Evolutionary conservation across 306 rosid genomes (phyloP), one percentile per base, ranked within the genome.

Genomic region (Benincasa hispida): DNA sequence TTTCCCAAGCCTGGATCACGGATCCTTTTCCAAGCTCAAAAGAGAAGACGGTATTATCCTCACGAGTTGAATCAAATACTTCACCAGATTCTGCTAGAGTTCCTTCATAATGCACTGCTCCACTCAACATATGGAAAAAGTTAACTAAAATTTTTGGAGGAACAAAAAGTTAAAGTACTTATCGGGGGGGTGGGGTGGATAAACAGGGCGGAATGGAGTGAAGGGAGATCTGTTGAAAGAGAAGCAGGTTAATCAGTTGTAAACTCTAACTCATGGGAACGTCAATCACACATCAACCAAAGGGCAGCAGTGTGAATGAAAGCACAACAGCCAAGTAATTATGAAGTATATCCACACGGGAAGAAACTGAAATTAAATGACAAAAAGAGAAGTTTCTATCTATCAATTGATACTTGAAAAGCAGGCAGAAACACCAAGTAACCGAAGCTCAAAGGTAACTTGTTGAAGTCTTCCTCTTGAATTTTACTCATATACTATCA

Each of bases 1-100:
- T 58, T 82, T 94, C 99, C 99, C 99, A 94, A 35, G 96, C 97
- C 87, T 87, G 91, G 85, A 94, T 91, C 47, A 94, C 97, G 82
- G 86, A 74, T 28, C 93, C 97, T 86, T 89, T 90, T 79, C 98
- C 98, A 37, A 94, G 24, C 89, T 94, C 98, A 79, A 94, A 94
- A 51, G 97, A 87, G 97, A 94, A 94, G 37, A 91, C 35, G 8
- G 97, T 85, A 83, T 94, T 91, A 81, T 94, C 98, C 65, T 94
- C 98, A 0, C 83, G 97, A 1, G 98, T 94, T 21, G 97, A 89
- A 81, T 94, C 98, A 75, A 94, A 94, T 37, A 94, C 87, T 80
- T 91, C 98, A 0, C 95, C 93, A 18, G 91, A 86, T 69, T 90
- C 97, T 75, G 90, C 91, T 59, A 89, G 96, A 5, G 73, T 80